phyloP scores from a whole-genome alignment of 139 green algal species.

The Chlorella ohadii region DNA sequence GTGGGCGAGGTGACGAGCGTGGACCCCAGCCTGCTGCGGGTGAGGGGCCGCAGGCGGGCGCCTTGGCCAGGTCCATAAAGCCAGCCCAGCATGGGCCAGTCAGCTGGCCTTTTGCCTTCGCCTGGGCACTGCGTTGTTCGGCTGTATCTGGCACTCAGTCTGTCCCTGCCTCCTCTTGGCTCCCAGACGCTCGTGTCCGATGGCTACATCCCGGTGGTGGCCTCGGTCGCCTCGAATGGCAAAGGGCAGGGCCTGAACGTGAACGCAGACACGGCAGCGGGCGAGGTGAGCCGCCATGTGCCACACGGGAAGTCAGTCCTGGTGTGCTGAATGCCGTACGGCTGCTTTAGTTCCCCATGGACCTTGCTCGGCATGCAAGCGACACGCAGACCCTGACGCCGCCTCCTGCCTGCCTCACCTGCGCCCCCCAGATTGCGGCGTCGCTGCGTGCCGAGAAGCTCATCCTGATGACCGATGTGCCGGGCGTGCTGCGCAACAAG shows the following conservation, averaged over 20 bases:
- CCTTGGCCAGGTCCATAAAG: too few species aligned
- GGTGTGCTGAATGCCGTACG: too few species aligned
- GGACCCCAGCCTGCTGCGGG: conserved; percentile 55
- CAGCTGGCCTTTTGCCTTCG: neutral
- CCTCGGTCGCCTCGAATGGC: conserved; percentile 91
- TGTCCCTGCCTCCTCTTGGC: neutral
- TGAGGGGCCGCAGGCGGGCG: neutral
- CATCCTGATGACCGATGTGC: conserved; percentile 99
- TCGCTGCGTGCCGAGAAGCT: conserved; percentile 97
- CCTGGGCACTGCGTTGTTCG: neutral
- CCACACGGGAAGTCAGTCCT: too few species aligned
- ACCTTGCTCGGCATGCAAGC: too few species aligned
- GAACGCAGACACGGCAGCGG: conserved; percentile 98
- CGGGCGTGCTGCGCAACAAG: conserved; percentile 91
- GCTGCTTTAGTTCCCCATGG: too few species aligned
- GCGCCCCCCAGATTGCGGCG: conserved; percentile 80
- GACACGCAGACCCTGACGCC: neutral
- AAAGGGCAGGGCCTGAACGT: conserved; percentile 96
- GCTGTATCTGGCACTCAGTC: neutral
- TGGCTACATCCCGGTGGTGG: conserved; percentile 95
- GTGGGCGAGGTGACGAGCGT: conserved; percentile 94
- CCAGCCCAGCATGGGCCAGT: neutral
- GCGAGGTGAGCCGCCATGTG: conserved; percentile 77
- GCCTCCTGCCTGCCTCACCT: neutral
- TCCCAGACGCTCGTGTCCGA: conserved; percentile 70